These are phyloP conservation scores for bread wheat (Triticum aestivum) DNA, from an alignment of 176 grass and related monocot genomes.

Conservation along the genomic window DNA sequence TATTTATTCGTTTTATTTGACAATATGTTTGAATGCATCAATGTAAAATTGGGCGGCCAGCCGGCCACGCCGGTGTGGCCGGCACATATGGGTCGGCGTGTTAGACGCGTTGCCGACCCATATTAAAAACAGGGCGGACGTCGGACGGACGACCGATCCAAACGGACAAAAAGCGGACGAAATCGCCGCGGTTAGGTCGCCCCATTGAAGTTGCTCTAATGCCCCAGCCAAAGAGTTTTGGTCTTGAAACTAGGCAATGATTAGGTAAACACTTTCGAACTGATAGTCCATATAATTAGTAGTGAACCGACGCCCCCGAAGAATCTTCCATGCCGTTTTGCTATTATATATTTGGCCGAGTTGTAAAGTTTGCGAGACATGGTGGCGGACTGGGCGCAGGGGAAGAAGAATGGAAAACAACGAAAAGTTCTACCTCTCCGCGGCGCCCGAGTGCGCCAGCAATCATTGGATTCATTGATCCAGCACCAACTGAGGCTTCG, in stretches of 20 bases:
- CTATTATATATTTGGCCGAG: background rate
- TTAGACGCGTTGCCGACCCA: too few relatives aligned
- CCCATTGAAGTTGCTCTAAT: background rate
- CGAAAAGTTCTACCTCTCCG: background rate
- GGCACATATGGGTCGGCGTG: too few relatives aligned
- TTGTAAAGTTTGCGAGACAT: constrained; percentile 21
- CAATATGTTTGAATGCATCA: too few relatives aligned
- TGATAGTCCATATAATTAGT: background rate
- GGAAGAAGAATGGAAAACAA: background rate
- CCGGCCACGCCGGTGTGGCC: too few relatives aligned
- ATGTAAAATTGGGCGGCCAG: too few relatives aligned
- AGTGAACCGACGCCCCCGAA: background rate
- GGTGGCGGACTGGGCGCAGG: background rate
- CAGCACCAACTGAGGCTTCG: background rate
- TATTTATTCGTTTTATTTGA: too few relatives aligned
- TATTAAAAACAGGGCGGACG: too few relatives aligned
- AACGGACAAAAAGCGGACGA: too few relatives aligned
- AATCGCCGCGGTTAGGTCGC: too few relatives aligned
- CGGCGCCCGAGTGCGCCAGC: background rate
- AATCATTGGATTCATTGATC: constrained; percentile 18
- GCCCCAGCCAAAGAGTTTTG: background rate
- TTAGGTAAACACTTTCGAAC: constrained; percentile 13
- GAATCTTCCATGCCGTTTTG: background rate
- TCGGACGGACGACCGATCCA: too few relatives aligned
- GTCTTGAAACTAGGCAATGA: constrained; percentile 18